Conservation (phyloP, 768 basidiomycete species). For the Hypholoma fasciculare region DNA sequence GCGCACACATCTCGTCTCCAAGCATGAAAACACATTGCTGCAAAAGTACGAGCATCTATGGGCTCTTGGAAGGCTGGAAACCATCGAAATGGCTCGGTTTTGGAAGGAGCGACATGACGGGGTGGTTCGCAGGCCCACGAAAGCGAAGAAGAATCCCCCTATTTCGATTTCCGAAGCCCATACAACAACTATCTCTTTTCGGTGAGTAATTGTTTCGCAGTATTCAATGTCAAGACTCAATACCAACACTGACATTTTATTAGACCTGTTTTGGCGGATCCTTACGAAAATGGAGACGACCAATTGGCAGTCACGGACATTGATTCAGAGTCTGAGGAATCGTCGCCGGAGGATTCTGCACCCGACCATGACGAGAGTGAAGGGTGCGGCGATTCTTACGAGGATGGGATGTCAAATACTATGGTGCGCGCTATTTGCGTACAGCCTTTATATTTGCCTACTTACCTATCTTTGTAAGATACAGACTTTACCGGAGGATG, state of each 20-base stretch:
- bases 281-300: neutral
- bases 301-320: neutral
- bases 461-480: too few relatives aligned
- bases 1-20: conserved; percentile 13
- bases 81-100: conserved; percentile 16
- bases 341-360: too few relatives aligned
- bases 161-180: neutral
- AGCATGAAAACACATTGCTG: conserved; percentile 7
- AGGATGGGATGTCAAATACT: too few relatives aligned
- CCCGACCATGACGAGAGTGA: too few relatives aligned
- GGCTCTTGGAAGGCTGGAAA: conserved; percentile 17
- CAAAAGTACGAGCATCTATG: conserved; percentile 11
- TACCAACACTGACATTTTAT: too few relatives aligned
- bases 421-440: too few relatives aligned
- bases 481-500: too few relatives aligned
- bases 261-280: neutral
- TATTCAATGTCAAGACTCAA: too few relatives aligned
- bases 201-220: too few relatives aligned
- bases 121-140: too few relatives aligned
- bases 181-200: neutral
- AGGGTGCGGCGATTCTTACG: too few relatives aligned
- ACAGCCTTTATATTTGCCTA: too few relatives aligned
- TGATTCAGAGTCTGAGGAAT: neutral
- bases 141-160: neutral
- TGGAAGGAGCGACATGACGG: conserved; percentile 13